Conservation (phyloP, 164 flowering plant genomes). For the Dillenia turbinata region DNA sequence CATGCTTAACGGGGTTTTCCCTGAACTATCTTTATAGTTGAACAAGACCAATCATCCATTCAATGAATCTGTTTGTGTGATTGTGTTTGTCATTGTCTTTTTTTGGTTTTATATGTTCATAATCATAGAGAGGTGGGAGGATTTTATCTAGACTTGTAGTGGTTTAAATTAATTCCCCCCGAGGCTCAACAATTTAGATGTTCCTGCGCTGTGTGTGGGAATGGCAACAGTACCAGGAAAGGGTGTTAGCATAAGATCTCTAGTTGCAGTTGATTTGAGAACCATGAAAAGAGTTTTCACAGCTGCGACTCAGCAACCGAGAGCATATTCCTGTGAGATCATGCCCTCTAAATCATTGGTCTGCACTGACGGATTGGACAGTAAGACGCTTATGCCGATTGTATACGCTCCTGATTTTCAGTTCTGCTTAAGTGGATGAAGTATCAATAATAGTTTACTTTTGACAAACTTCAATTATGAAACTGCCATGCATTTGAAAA, state of each 20-base stretch:
- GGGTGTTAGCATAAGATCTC: constrained; percentile 50
- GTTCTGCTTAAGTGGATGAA: too few relatives aligned
- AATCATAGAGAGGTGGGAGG: too few relatives aligned
- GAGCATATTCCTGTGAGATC: constrained; percentile 38
- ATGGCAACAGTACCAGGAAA: constrained; percentile 39
- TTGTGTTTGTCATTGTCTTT: too few relatives aligned
- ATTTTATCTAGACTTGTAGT: too few relatives aligned
- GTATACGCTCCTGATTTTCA: too few relatives aligned
- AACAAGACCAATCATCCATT: too few relatives aligned
- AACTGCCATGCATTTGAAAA: background rate
- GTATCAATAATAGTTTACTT: background rate
- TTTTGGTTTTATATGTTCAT: too few relatives aligned
- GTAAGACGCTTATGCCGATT: constrained; percentile 23
- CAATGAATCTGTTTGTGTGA: too few relatives aligned
- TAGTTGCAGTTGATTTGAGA: constrained; percentile 61
- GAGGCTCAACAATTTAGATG: background rate
- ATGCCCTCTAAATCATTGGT: constrained; percentile 49
- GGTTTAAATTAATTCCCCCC: too few relatives aligned
- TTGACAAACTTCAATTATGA: background rate
- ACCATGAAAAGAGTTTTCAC: constrained; percentile 53
- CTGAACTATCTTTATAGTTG: too few relatives aligned
- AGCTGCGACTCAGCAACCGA: constrained; percentile 22
- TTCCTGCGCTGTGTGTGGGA: constrained; percentile 64
- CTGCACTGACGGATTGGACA: constrained; percentile 53
- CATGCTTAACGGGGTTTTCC: too few relatives aligned